These are phyloP conservation scores for Erysimum cheiranthoides DNA, from an alignment of 345 rosid genomes.

Conservation along the genomic window DNA sequence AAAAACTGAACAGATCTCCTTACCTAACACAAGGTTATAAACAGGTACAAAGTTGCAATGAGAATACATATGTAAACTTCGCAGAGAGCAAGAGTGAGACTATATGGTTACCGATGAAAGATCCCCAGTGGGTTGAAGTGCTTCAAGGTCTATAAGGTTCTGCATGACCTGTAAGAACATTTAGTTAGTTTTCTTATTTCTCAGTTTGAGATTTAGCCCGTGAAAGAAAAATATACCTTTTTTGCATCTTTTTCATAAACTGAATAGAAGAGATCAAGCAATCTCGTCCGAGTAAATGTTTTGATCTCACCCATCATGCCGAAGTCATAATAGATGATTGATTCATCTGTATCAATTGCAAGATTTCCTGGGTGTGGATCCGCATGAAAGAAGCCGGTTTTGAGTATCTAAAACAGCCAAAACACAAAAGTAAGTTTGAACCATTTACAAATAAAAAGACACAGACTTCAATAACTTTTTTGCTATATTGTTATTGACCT, in stretches of 20 bases:
- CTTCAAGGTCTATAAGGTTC: conserved; percentile 84
- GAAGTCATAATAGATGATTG: conserved; percentile 90
- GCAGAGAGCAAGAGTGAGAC: conserved; percentile 27
- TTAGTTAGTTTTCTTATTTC: conserved; percentile 28
- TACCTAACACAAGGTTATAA: conserved; percentile 54
- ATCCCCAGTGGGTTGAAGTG: conserved; percentile 96
- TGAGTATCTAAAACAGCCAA: conserved; percentile 65
- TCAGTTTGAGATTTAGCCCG: conserved; percentile 31
- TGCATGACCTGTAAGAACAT: conserved; percentile 70
- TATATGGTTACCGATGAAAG: conserved; percentile 67
- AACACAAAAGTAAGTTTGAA: conserved; percentile 34
- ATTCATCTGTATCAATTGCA: conserved; percentile 81
- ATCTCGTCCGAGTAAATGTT: conserved; percentile 79
- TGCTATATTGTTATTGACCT: conserved; percentile 53
- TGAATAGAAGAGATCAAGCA: conserved; percentile 90
- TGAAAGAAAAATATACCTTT: conserved; percentile 57
- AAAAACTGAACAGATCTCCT: conserved; percentile 95
- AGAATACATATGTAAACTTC: conserved; percentile 18
- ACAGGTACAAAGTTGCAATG: conserved; percentile 11
- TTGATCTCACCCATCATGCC: conserved; percentile 99
- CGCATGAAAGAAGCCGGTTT: conserved; percentile 96
- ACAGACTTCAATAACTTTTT: background rate
- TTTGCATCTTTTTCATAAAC: conserved; percentile 94
- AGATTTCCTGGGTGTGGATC: conserved; percentile 99
- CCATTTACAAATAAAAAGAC: background rate